Evolutionary conservation across 371 early-diverging fungal genomes (phyloP).

Genomic region (Mucor circinelloides): DNA sequence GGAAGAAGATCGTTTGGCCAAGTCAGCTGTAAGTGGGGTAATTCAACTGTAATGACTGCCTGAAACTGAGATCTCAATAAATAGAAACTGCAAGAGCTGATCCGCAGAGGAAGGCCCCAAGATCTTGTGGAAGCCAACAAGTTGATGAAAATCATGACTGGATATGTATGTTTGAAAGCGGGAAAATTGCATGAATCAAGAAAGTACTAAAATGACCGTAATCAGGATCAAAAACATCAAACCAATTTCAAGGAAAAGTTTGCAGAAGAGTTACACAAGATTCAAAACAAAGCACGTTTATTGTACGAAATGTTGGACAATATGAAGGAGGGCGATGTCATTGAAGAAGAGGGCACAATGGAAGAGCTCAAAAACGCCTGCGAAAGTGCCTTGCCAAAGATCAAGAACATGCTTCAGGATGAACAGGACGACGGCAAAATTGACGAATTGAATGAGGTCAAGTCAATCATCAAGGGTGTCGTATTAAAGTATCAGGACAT

Average conservation of each 20-base stretch:
- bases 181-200: not conserved
- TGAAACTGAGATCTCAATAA: not conserved
- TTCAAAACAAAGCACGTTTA: constrained; percentile 78
- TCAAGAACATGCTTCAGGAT: constrained; percentile 67
- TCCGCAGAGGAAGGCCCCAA: constrained; percentile 90
- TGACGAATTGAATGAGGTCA: constrained; percentile 79
- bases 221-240: constrained; percentile 71
- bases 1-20: constrained; percentile 86
- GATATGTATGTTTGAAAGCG: constrained; percentile 69
- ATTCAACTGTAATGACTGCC: not conserved
- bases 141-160: constrained; percentile 95
- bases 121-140: constrained; percentile 94
- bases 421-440: constrained; percentile 30
- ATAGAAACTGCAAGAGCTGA: constrained; percentile 94
- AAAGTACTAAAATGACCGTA: not conserved
- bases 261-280: constrained; percentile 76
- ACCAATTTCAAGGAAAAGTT: constrained; percentile 87
- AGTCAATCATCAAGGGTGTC: constrained; percentile 83
- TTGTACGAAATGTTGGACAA: constrained; percentile 79
- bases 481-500: constrained; percentile 76
- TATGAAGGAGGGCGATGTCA: constrained; percentile 64
- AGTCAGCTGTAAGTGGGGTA: constrained; percentile 73
- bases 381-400: constrained; percentile 64
- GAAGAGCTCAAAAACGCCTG: constrained; percentile 59
- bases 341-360: constrained; percentile 63